phyloP scores from a whole-genome alignment of 768 basidiomycete species.

The Tricholoma furcatifolium region DNA sequence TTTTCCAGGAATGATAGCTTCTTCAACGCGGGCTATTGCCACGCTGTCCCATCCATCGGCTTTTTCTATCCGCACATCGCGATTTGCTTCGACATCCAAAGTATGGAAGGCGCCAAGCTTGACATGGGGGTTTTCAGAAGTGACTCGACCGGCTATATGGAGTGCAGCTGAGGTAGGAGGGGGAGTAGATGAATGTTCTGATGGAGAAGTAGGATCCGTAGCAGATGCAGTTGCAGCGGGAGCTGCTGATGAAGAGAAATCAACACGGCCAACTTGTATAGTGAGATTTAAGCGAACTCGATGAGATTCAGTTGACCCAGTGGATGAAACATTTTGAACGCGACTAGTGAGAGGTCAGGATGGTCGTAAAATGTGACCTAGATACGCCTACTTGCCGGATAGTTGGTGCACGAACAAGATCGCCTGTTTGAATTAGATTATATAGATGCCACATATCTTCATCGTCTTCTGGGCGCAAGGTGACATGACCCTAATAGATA shows the following conservation, averaged over 20 bases:
- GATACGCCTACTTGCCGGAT: slow-evolving; percentile 53
- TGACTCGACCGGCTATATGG: slow-evolving; percentile 85
- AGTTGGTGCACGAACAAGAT: slow-evolving; percentile 82
- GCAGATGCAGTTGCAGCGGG: slow-evolving; percentile 50
- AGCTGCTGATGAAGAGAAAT: slow-evolving; percentile 73
- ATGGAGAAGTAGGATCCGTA: slow-evolving; percentile 30
- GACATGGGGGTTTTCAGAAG: slow-evolving; percentile 84
- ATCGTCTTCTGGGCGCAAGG: slow-evolving; percentile 93
- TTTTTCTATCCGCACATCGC: slow-evolving; percentile 90
- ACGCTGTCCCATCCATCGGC: slow-evolving; percentile 89
- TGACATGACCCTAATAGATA: slow-evolving; percentile 77
- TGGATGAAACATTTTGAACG: slow-evolving; percentile 85
- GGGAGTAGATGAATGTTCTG: slow-evolving; percentile 36
- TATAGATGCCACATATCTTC: slow-evolving; percentile 99
- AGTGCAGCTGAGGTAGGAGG: slow-evolving; percentile 53
- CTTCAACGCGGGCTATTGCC: slow-evolving; percentile 76
- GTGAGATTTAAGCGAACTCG: slow-evolving; percentile 86
- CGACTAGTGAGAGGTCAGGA: slow-evolving; percentile 45
- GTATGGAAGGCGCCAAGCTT: slow-evolving; percentile 94
- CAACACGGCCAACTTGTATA: slow-evolving; percentile 72
- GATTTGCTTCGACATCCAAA: slow-evolving; percentile 87
- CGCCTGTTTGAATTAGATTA: slow-evolving; percentile 90
- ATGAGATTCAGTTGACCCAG: slow-evolving; percentile 92
- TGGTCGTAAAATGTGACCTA: background rate
- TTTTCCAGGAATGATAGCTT: slow-evolving; percentile 88